Evolutionary conservation across 2,329 filamentous ascomycete species (phyloP).

Genomic region (Cladosporium sp.): DNA sequence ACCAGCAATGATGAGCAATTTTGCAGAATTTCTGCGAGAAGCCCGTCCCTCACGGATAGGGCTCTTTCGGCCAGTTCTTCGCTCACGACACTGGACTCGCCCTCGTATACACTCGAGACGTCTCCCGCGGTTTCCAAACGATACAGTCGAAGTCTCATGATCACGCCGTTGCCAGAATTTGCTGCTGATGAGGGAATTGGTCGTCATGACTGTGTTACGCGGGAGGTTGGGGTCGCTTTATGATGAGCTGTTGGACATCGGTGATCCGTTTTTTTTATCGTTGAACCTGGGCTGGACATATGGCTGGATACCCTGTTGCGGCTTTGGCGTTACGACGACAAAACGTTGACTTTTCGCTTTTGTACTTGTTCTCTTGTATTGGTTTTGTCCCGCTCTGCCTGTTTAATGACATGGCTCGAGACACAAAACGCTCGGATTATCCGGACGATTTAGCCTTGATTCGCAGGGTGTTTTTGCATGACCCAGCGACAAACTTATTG

Average conservation of each 20-base stretch:
- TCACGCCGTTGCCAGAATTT: neutral
- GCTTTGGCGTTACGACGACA: neutral
- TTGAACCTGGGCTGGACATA: neutral
- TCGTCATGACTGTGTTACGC: neutral
- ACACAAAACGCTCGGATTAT: too few relatives aligned
- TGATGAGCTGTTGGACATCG: neutral
- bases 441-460: too few relatives aligned
- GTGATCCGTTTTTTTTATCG: neutral
- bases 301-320: neutral
- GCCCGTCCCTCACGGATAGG: conserved; percentile 12
- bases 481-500: too few relatives aligned
- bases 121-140: conserved; percentile 17
- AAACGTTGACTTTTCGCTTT: neutral
- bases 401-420: too few relatives aligned
- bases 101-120: conserved; percentile 7
- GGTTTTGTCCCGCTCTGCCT: too few relatives aligned
- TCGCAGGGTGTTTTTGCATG: too few relatives aligned
- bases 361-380: too few relatives aligned
- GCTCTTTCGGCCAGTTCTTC: conserved; percentile 17
- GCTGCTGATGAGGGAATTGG: neutral
- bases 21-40: conserved; percentile 15
- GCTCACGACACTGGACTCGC: conserved; percentile 20
- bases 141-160: conserved; percentile 24
- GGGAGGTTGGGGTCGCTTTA: neutral
- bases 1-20: conserved; percentile 16